Conservation (phyloP, 192 early-diverging fungal genomes). For the Coemansia sp. region DNA sequence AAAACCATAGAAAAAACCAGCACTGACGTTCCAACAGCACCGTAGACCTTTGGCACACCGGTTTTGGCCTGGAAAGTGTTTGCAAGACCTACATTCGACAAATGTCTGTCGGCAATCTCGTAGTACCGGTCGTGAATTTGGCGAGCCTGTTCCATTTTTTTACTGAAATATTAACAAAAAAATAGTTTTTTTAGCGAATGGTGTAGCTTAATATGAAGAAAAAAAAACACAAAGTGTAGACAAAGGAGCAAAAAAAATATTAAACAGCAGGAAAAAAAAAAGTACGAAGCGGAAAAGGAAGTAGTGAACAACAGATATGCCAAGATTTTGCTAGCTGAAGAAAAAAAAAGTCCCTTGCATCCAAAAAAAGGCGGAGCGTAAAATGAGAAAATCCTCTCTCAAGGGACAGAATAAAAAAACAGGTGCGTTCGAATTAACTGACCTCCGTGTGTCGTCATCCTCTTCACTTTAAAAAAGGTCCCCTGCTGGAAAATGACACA, state of each 20-base stretch:
- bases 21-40: slow-evolving; percentile 62
- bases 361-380: not conserved
- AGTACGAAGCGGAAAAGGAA: not conserved
- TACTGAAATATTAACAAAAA: not conserved
- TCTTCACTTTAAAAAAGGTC: not conserved
- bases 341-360: not conserved
- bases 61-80: slow-evolving; percentile 71
- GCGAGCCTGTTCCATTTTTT: slow-evolving; percentile 42
- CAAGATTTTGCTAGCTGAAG: not conserved
- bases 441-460: not conserved
- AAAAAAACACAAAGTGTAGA: not conserved
- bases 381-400: too few species aligned
- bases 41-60: slow-evolving; percentile 89
- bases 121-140: slow-evolving; percentile 50
- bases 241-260: slow-evolving; percentile 2
- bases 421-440: not conserved
- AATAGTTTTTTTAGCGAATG: not conserved
- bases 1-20: slow-evolving; percentile 77
- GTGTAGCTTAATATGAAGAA: not conserved
- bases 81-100: slow-evolving; percentile 66
- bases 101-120: slow-evolving; percentile 63
- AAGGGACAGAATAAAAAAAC: not conserved
- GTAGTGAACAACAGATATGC: not conserved
- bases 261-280: not conserved
- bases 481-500: not conserved